phyloP scores from a whole-genome alignment of 108 stramenopile species.

The Cyclotella sp. region DNA sequence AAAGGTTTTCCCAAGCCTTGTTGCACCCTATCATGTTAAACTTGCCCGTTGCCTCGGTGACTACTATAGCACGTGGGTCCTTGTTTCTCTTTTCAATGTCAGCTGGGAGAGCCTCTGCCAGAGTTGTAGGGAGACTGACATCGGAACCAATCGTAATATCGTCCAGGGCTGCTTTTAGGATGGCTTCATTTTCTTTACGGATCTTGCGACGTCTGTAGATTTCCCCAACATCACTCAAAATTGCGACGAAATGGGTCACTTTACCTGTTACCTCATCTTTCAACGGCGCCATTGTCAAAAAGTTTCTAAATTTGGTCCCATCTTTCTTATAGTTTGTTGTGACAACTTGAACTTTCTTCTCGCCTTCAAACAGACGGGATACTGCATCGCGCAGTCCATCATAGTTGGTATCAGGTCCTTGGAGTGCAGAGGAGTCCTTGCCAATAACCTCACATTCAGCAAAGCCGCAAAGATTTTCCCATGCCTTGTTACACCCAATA shows the following conservation, averaged over 20 bases:
- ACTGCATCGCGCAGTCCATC: slow-evolving; percentile 30
- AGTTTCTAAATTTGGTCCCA: slow-evolving; percentile 21
- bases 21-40: slow-evolving; percentile 39
- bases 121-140: slow-evolving; percentile 7
- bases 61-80: slow-evolving; percentile 35
- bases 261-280: slow-evolving; percentile 16
- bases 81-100: slow-evolving; percentile 14
- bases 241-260: slow-evolving; percentile 25
- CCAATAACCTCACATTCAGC: slow-evolving; percentile 21
- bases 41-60: slow-evolving; percentile 29
- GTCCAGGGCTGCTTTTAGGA: slow-evolving; percentile 20
- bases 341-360: slow-evolving; percentile 12
- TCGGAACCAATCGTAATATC: slow-evolving; percentile 11
- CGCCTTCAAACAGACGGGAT: slow-evolving; percentile 19
- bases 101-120: slow-evolving; percentile 20
- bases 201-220: slow-evolving; percentile 6
- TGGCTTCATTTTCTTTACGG: slow-evolving; percentile 15
- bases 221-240: slow-evolving; percentile 14
- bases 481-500: slow-evolving; percentile 29
- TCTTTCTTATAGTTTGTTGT: slow-evolving; percentile 33
- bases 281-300: slow-evolving; percentile 24
- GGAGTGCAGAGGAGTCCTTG: slow-evolving; percentile 6
- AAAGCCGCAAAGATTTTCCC: slow-evolving; percentile 34
- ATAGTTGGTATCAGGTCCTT: slow-evolving; percentile 29
- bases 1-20: slow-evolving; percentile 38